Base-by-base conservation (phyloP, 2,329 filamentous ascomycete species). In the Pseudogymnoascus sp. region DNA sequence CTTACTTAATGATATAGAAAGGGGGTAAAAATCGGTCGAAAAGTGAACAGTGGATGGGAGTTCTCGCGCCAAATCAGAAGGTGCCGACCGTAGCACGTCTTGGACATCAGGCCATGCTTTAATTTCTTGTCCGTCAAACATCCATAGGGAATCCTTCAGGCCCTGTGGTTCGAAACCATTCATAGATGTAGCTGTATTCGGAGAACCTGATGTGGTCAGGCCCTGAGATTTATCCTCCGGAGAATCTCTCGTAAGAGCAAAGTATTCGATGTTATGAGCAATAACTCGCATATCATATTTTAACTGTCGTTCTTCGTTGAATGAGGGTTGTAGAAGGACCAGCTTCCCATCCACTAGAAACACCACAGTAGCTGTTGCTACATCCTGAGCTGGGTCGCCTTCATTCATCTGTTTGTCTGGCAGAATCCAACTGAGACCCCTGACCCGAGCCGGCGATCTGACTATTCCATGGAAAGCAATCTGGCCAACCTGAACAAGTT, bases 221-320 rank as follows among this genome's bases (percentile, higher is more conserved):
- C 57, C 14, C 57, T 39, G 57, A 22, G 37, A 77, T 74, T 33
- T 53, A 7, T 53, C 47, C 3, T 53, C 47, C 6, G 84, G 85
- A 68, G 95, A 89, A 70, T 99, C 94, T 65, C 92, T 86, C 85
- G 95, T 95, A 68, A 94, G 85, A 60, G 88, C 87, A 72, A 96
- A 97, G 69, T 94, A 97, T 72, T 99, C 94, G 39, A 97, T 91
- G 68, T 96, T 95, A 69, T 97, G 91, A 11, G 92, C 91, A 70
- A 99, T 88, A 62, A 97, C 88, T 8, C 92, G 88, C 94, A 99
- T 99, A 71, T 97, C 93, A 71, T 99, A 99, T 76, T 97, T 97
- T 59, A 97, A 80, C 67, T 91, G 88, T 4, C 90, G 89, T 43
- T 88, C 84, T 57, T 90, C 89, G 59, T 89, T 92, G 4, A 90